Conservation (phyloP, 225 moss, liverwort and hornwort species). For the Pseudisothecium myosuroides region DNA sequence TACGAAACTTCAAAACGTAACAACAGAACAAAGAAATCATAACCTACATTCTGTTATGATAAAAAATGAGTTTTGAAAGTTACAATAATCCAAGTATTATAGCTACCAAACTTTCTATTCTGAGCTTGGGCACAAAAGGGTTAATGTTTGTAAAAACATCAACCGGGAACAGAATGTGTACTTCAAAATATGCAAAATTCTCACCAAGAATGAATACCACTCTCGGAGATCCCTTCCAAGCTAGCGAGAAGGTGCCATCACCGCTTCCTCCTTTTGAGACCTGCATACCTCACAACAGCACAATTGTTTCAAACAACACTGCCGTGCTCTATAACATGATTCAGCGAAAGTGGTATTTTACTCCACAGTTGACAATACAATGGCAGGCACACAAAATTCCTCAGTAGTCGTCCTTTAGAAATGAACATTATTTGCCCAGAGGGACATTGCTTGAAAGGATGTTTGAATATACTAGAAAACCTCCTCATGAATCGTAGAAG, state of each 20-base stretch:
- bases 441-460: background rate
- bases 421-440: background rate
- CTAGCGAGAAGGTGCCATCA: constrained; percentile 2
- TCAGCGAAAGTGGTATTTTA: background rate
- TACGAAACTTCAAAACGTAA: background rate
- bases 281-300: constrained; percentile 28
- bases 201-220: constrained; percentile 85
- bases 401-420: background rate
- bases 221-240: constrained; percentile 26
- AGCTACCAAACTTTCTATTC: background rate
- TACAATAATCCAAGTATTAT: background rate
- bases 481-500: constrained; percentile 20
- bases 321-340: background rate
- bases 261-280: constrained; percentile 11
- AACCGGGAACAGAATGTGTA: background rate
- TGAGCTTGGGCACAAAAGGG: background rate
- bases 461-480: constrained; percentile 1
- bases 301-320: background rate
- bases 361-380: background rate
- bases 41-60: background rate
- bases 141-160: background rate
- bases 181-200: background rate
- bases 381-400: background rate
- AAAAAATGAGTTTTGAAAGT: too few species aligned
- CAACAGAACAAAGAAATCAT: background rate